Evolutionary conservation across 129 eudicot species (phyloP), one percentile per base, ranked within the genome.

Genomic region (Glebionis coronaria): DNA sequence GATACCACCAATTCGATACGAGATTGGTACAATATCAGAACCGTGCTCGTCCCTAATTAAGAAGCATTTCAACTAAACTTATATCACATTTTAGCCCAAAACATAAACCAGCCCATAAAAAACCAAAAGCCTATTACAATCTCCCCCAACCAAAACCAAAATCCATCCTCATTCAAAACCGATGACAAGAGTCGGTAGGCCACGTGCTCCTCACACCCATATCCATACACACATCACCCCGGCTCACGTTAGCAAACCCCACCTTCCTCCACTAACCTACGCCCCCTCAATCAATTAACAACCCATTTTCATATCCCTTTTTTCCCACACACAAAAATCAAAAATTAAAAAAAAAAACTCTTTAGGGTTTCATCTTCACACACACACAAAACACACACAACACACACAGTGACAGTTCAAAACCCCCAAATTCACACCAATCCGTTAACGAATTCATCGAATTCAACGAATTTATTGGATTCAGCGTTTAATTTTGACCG

Each of bases 241-340:
- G 56, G 74, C 74, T 75, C 69, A 75, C 79, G 64, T 68, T 75
- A 75, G n/a, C 46, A n/a, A 44, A 25, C 21, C 14, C 9, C 69
- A 25, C 15, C 20, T 10, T 40, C 25, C 25, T 20, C 45, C 31
- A 25, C 16, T 21, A 75, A 67, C 67, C 69, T 53, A 68, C 75
- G 77, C 80, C 80, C 45, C 29, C 70, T 18, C 12, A 11, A 86
- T 78, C 50, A 80, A 72, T 77, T n/a, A n/a, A n/a, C 67, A 79
- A 83, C 79, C 73, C 78, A 82, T 81, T 79, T 79, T 87, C 79
- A 80, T 76, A 53, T 61, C 49, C 25, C 63, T 74, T 44, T 51
- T 72, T 70, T 67, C 78, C 38, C 61, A 65, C 69, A 47, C 78
- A 66, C 82, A 65, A 73, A 78, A 56, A 51, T 69, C 65, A 56